Percentiles rank a stretch among this genome's conserved stretches.
These are phyloP conservation scores for Termitomyces sp. DNA, from an alignment of 1,284 basidiomycete genomes.

Conservation along the genomic window DNA sequence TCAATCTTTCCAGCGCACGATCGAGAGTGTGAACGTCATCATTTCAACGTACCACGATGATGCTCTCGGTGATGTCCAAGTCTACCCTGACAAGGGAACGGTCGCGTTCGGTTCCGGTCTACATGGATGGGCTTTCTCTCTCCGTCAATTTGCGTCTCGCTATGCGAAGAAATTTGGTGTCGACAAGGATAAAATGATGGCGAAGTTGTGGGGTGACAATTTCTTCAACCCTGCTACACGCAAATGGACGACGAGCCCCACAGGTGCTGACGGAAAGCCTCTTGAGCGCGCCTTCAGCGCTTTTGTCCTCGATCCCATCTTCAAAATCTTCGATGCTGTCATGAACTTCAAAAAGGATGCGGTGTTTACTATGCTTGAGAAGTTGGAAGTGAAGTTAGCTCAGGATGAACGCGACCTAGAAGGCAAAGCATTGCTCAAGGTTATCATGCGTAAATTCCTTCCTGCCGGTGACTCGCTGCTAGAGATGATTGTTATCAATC, in stretches of 20 bases:
- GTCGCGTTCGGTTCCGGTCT: conserved; percentile 99
- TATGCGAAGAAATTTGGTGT: conserved; percentile 99
- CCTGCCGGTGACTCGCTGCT: conserved; percentile 97
- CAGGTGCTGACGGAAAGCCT: conserved; percentile 78
- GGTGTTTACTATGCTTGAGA: conserved; percentile 84
- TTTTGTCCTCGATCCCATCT: conserved; percentile 99
- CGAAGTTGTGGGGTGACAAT: conserved; percentile 99
- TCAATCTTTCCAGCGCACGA: conserved; percentile 97
- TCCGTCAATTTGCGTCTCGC: conserved; percentile 92
- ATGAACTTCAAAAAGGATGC: conserved; percentile 99
- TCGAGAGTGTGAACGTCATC: conserved; percentile 98
- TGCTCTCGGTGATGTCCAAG: conserved; percentile 96
- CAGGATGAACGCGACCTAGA: conserved; percentile 93
- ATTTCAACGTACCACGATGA: conserved; percentile 96
- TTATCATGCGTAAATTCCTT: conserved; percentile 99
- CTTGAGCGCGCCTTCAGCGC: conserved; percentile 93
- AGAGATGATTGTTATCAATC: conserved; percentile 99
- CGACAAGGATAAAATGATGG: conserved; percentile 98
- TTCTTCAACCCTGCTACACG: conserved; percentile 97
- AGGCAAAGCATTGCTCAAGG: conserved; percentile 96
- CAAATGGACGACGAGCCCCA: conserved; percentile 89
- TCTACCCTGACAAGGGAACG: conserved; percentile 98
- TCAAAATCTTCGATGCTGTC: conserved; percentile 96
- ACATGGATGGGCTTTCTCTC: conserved; percentile 99
- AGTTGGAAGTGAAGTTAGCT: conserved; percentile 92